A percentile compares a stretch with the other conserved stretches of the same genome.
Conservation (phyloP, 176 grass and related monocot genomes). For the Saccharum spontaneum region DNA sequence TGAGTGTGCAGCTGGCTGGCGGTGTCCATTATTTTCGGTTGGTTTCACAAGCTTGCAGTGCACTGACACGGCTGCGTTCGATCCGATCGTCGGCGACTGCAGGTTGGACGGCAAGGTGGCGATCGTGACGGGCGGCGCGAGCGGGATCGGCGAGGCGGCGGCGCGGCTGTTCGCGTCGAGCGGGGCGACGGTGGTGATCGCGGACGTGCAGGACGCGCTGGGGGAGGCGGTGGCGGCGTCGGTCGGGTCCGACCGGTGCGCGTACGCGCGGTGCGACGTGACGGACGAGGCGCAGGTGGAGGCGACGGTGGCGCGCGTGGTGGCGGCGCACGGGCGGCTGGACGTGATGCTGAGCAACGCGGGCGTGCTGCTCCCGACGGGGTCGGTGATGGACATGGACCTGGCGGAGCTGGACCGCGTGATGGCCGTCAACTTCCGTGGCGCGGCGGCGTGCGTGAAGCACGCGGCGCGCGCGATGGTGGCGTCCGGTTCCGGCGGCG, state of each 20-base stretch:
- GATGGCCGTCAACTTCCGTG: slow-evolving; percentile 76
- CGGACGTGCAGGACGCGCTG: slow-evolving; percentile 75
- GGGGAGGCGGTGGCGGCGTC: slow-evolving; percentile 56
- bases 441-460: slow-evolving; percentile 57
- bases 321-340: slow-evolving; percentile 60
- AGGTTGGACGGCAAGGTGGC: slow-evolving; percentile 88
- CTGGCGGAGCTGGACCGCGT: slow-evolving; percentile 54
- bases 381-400: slow-evolving; percentile 54
- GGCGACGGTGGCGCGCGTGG: slow-evolving; percentile 37
- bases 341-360: slow-evolving; percentile 89
- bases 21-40: background rate
- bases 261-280: slow-evolving; percentile 71
- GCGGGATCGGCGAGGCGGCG: slow-evolving; percentile 72
- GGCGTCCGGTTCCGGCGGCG: background rate
- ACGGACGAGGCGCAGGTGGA: slow-evolving; percentile 76
- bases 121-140: slow-evolving; percentile 76
- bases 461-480: slow-evolving; percentile 74
- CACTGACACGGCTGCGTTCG: background rate
- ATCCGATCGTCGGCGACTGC: background rate
- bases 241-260: slow-evolving; percentile 25
- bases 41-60: no score
- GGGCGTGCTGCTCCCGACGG: slow-evolving; percentile 51
- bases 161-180: slow-evolving; percentile 68
- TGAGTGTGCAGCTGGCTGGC: slow-evolving; percentile 1
- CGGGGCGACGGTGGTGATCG: slow-evolving; percentile 74